Base-by-base conservation (phyloP, 1,284 basidiomycete species). In the Trametes pubescens region DNA sequence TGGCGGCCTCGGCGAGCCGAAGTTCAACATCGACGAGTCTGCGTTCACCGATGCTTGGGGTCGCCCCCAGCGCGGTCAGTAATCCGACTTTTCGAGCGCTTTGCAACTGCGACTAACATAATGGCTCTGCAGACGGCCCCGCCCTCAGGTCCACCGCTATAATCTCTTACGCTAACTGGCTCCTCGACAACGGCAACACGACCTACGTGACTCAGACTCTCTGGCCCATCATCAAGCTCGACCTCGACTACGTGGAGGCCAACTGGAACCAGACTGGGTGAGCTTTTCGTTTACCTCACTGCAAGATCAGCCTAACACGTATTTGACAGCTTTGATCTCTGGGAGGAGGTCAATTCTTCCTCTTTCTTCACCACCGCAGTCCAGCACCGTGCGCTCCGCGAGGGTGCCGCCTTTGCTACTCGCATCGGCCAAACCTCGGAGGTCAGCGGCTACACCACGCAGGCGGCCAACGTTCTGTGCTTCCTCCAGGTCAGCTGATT, bases 161-260 rank as follows among this genome's bases (percentile, higher is more conserved):
- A 65, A 89, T 90, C 66, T 81, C 83, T 26, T 92, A 90, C 65
- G 88, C 89, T 10, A 88, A 90, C 71, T 90, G 82, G 81, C 79
- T 91, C 24, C 69, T 88, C 47, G 77, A 75, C 18, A 79, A 86
- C 56, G 78, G 77, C 24, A 90, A 91, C 72, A 71, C 73, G 1
- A 79, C 84, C 2, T 85, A 82, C 64, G 88, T 86, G 2, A 75
- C 75, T 0, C 74, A 79, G 62, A 81, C 79, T 0, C 78, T 92
- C 58, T 92, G 90, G 91, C 89, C 91, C 2, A 78, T 87, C 65
- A 80, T 92, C 67, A 78, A 87, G 70, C 83, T 87, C 65, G 91
- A 92, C 74, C 80, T 92, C 34, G 83, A 90, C 71, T 92, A 92
- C 69, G 83, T 87, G 52, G 78, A 75, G 18, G 62, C 62, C 43